phyloP scores from a whole-genome alignment of 2,329 filamentous ascomycete species.

The Akanthomyces dipterigenus region DNA sequence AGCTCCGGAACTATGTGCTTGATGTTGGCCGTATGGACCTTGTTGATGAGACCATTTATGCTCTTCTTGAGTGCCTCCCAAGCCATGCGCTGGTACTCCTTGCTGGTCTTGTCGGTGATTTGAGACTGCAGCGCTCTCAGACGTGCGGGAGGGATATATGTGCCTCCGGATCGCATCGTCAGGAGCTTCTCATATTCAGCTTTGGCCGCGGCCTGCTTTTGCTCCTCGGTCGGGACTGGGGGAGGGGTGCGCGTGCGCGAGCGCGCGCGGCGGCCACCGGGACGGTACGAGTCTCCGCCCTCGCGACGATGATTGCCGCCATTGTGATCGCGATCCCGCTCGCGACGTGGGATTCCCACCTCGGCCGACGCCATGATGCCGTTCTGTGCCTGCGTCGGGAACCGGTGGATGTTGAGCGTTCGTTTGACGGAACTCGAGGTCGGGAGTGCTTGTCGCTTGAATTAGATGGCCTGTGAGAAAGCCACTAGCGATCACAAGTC shows the following conservation, averaged over 20 bases:
- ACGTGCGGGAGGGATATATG: conserved; percentile 89
- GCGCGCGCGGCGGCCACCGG: conserved; percentile 18
- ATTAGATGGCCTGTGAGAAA: not conserved
- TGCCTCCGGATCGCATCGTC: conserved; percentile 88
- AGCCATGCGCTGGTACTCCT: conserved; percentile 97
- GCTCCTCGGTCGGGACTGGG: conserved; percentile 58
- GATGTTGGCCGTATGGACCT: conserved; percentile 97
- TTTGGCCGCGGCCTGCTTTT: conserved; percentile 82
- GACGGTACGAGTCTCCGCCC: conserved; percentile 43
- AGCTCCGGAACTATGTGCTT: conserved; percentile 95
- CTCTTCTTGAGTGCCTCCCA: conserved; percentile 99
- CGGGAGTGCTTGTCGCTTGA: not conserved
- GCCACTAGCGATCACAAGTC: not conserved
- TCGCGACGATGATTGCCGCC: conserved; percentile 26
- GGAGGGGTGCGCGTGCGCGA: conserved; percentile 29
- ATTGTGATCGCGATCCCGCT: conserved; percentile 24
- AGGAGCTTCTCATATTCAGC: conserved; percentile 90
- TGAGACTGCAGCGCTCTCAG: conserved; percentile 89
- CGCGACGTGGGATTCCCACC: conserved; percentile 33
- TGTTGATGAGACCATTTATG: conserved; percentile 98
- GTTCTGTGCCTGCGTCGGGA: not conserved
- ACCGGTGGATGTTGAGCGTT: not conserved
- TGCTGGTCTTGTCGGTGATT: conserved; percentile 92
- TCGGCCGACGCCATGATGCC: conserved; percentile 39
- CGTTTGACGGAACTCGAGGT: not conserved